Conservation (phyloP, 2,329 filamentous ascomycete genomes). For the Diplodia seriata region DNA sequence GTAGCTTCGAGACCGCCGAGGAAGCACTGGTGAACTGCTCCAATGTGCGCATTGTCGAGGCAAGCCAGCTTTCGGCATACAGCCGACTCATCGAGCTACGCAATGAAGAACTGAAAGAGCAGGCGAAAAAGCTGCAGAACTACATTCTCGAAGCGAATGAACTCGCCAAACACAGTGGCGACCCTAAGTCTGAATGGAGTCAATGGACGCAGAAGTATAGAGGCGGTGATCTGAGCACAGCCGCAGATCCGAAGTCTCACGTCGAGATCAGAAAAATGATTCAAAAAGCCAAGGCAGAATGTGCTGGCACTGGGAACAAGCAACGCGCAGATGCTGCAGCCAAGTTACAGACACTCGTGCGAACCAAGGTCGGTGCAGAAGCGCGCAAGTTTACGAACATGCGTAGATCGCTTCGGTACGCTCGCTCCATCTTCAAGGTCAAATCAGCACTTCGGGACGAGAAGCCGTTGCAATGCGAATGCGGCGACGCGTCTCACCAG, state of each 20-base stretch:
- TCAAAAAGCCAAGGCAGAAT: neutral
- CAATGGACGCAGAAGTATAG: conserved; percentile 1
- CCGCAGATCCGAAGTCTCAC: neutral
- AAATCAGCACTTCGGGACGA: neutral
- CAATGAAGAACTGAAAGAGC: neutral
- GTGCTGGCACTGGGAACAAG: neutral
- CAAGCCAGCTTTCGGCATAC: neutral
- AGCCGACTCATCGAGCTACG: neutral
- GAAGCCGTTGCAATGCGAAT: neutral
- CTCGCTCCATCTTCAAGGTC: conserved; percentile 34
- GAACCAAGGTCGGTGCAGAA: neutral
- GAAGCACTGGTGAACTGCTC: conserved; percentile 58
- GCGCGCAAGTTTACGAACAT: conserved; percentile 34
- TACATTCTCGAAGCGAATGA: neutral
- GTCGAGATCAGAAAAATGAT: neutral
- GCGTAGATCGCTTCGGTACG: conserved; percentile 34
- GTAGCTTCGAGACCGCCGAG: conserved; percentile 55
- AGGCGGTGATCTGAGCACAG: neutral
- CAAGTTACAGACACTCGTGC: neutral
- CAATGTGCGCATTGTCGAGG: too few relatives aligned
- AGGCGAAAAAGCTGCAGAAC: neutral
- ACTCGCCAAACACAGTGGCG: neutral
- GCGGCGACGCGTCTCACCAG: neutral
- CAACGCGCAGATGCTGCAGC: conserved; percentile 35
- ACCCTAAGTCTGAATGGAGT: neutral